Base-by-base conservation (phyloP, 176 grass and related monocot species). In the Eragrostis nindensis region DNA sequence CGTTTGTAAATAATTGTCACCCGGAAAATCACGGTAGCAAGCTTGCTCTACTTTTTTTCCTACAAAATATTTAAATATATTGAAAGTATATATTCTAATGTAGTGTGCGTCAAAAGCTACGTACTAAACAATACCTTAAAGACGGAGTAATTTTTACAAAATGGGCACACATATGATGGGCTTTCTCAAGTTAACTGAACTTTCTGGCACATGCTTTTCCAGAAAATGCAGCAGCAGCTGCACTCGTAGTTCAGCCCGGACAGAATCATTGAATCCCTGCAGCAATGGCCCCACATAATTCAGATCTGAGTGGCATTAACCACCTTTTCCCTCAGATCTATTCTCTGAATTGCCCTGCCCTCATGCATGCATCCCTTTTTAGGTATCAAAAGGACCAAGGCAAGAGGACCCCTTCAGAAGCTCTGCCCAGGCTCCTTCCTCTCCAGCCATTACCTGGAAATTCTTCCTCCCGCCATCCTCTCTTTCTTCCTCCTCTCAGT, bases 211-310 rank as follows among this genome's bases (percentile, higher is more conserved):
- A 79, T 68, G 69, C 56, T 57, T 78, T 68, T 71, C 80, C 50
- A 52, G 62, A 25, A 78, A 84, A 88, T 62, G 29, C 30, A 62
- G 60, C 49, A 32, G 22, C 83, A 70, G 25, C 15, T 43, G 57
- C 21, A 68, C 43, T 43, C 54, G 24, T 47, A 77, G 64, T 81
- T 81, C 71, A 27, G 38, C 7, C 5, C 70, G 68, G 87, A 81
- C 87, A 89, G 30, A 81, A 86, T 85, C 78, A 89, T 89, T 72
- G 72, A 85, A 81, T 77, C 49, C 4, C 83, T 86, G 56, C 66
- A 29, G 66, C 57, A 72, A n/a, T 66, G 65, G 9, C 29, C 66
- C 62, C 10, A 55, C 1, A 30, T 63, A 44, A 77, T 82, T 77
- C 87, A 77, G 83, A 86, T 86, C 78, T 85, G 66, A 73, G 73